Base-by-base conservation (phyloP, 2,329 filamentous ascomycete genomes). In the Remersonia thermophila region DNA sequence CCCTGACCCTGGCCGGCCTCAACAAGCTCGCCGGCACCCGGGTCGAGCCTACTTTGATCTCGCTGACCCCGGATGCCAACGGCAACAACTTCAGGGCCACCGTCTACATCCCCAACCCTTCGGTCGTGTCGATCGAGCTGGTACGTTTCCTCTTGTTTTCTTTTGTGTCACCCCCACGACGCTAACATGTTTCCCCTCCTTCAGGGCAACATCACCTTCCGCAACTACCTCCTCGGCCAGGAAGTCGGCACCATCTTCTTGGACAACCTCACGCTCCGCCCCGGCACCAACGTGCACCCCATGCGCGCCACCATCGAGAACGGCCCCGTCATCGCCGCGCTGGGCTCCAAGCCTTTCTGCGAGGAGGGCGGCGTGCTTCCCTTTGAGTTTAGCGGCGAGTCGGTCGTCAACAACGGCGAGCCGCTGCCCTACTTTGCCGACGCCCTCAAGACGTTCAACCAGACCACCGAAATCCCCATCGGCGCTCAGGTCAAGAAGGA, bases 121-220 rank as follows among this genome's bases (percentile, higher is more conserved):
- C 77, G 2, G 57, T 71, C 35, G 65, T 79, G 51, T 73, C 67
- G n/a, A 63, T 83, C 35, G 68, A 78, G 25, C 69, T 83, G 48
- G 72, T 75, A 59, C 58, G 68, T 61, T 27, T 8, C n/a, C 13
- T 17, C 5, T 6, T 23, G 20, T 6, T 23, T 23, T 23, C 5
- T 23, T 9, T 23, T 9, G n/a, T n/a, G n/a, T n/a, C n/a, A n/a
- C n/a, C n/a, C n/a, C n/a, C n/a, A n/a, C n/a, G n/a, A n/a, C n/a
- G n/a, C n/a, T n/a, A n/a, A n/a, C n/a, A n/a, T n/a, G n/a, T n/a
- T n/a, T n/a, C n/a, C n/a, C n/a, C n/a, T n/a, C n/a, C n/a, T n/a
- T 18, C 38, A 76, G 63, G 79, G 79, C 47, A 78, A 81, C 48
- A 62, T 73, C 26, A 69, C 69, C 18, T 78, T 80, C 55, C 57